Evolutionary conservation across 225 moss, liverwort and hornwort species (phyloP).

Genomic region (Straminergon stramineum): DNA sequence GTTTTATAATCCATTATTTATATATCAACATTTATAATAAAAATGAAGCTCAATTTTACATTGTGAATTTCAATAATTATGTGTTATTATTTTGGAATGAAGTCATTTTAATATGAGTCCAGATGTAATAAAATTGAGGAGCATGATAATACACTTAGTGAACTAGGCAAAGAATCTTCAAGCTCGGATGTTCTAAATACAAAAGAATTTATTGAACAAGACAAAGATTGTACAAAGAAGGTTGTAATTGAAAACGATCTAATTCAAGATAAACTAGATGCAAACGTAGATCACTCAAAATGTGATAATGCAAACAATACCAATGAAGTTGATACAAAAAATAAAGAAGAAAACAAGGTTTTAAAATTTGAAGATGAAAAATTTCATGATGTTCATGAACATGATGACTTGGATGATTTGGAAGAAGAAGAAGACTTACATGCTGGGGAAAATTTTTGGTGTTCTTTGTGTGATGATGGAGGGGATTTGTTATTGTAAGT

Average conservation of each 20-base stretch:
- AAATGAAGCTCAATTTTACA: not conserved
- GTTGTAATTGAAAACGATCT: not conserved
- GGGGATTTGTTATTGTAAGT: conserved; percentile 36
- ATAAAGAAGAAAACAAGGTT: not conserved
- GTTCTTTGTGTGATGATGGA: conserved; percentile 42
- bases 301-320: not conserved
- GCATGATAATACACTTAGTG: not conserved
- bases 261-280: not conserved
- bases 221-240: not conserved
- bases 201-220: not conserved
- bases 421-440: conserved; percentile 25
- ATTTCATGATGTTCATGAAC: not conserved
- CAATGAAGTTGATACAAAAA: not conserved
- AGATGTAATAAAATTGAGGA: not conserved
- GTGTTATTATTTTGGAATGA: not conserved
- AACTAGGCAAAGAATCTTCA: not conserved
- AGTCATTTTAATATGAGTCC: not conserved
- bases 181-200: not conserved
- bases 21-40: not conserved
- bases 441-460: conserved; percentile 46
- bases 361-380: not conserved
- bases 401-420: not conserved
- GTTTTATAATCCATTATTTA: not conserved
- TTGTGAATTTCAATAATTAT: not conserved
- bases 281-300: not conserved